Evolutionary conservation across 148 eudicot species (phyloP), one percentile per base, ranked within the genome.

Genomic region (Heliosperma pusillum): DNA sequence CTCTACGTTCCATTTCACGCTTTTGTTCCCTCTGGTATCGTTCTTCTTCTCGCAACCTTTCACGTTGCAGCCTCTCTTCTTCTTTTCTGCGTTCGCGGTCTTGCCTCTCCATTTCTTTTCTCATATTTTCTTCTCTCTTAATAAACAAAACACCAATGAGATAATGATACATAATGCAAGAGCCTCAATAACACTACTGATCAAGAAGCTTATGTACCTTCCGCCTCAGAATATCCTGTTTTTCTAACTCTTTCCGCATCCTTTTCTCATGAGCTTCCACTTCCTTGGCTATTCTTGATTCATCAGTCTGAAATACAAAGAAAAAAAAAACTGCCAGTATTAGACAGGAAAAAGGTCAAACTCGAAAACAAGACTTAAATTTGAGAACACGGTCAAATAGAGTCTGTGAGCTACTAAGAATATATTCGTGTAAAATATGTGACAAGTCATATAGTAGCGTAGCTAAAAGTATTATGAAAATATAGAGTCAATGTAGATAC

Each of bases 121-220:
- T 89, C 88, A 91, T 90, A 85, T 91, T 92, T 67, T 91, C 97
- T 81, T 94, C 98, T 84, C 93, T 90, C 97, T 94, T 72, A 10
- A 83, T 68, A 70, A 55, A 80, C 36, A 79, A 13, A 73, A 82
- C 15, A 44, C 10, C 40, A 50, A 40, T 44, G 27, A 33, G 80
- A 73, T 42, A 81, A 56, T 63, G 25, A 71, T 74, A 69, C 45
- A 52, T 33, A 70, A 70, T 70, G 66, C 67, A 55, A 29, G 11
- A 62, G 22, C 63, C 29, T 7, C 10, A n/a, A 64, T 7, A 5
- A 15, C 25, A 45, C 29, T 60, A 24, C 16, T 20, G 44, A 42
- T 20, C 3, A 22, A 57, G 21, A 17, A 36, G 69, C 75, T 58
- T 27, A 58, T 74, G 72, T 80, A 94, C 98, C 97, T 94, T 94